These are phyloP conservation scores for Fusarium austroafricanum DNA, from an alignment of 2,329 filamentous ascomycete genomes.

Conservation along the genomic window DNA sequence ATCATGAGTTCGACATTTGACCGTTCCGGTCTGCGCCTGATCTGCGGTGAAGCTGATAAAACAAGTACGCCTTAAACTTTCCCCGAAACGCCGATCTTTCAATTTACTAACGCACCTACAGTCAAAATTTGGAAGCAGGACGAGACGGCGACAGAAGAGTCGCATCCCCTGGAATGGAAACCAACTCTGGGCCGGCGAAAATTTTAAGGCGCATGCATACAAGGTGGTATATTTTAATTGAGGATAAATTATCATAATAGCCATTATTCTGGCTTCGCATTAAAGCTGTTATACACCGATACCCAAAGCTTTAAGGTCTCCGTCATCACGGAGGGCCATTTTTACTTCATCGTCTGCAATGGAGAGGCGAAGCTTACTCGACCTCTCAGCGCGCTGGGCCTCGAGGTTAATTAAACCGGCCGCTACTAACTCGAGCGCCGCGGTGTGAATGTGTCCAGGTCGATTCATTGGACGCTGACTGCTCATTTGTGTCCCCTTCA, in stretches of 20 bases:
- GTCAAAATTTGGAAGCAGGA: conserved; percentile 98
- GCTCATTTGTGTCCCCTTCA: conserved; percentile 44
- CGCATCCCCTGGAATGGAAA: conserved; percentile 93
- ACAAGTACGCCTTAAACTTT: conserved; percentile 69
- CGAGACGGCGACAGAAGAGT: conserved; percentile 88
- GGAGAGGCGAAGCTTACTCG: conserved; percentile 85
- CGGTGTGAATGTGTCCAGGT: conserved; percentile 67
- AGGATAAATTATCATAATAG: conserved; percentile 24
- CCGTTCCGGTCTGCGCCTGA: conserved; percentile 85
- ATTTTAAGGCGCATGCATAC: conserved; percentile 61
- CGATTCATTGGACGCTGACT: conserved; percentile 49
- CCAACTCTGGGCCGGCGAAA: conserved; percentile 82
- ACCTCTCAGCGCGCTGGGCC: conserved; percentile 81
- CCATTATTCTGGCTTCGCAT: conserved; percentile 30
- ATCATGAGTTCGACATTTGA: conserved; percentile 97
- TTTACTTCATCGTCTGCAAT: conserved; percentile 93
- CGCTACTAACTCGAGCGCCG: conserved; percentile 85
- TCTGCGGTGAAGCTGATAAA: conserved; percentile 96
- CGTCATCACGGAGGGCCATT: conserved; percentile 88
- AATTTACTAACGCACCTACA: conserved; percentile 49
- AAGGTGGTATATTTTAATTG: conserved; percentile 12
- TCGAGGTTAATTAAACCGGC: conserved; percentile 91
- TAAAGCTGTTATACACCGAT: conserved; percentile 58
- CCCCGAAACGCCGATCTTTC: not conserved
- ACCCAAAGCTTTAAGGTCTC: conserved; percentile 84